Conservation (phyloP, 2,329 filamentous ascomycete species). For the Cadophora luteo-olivacea region DNA sequence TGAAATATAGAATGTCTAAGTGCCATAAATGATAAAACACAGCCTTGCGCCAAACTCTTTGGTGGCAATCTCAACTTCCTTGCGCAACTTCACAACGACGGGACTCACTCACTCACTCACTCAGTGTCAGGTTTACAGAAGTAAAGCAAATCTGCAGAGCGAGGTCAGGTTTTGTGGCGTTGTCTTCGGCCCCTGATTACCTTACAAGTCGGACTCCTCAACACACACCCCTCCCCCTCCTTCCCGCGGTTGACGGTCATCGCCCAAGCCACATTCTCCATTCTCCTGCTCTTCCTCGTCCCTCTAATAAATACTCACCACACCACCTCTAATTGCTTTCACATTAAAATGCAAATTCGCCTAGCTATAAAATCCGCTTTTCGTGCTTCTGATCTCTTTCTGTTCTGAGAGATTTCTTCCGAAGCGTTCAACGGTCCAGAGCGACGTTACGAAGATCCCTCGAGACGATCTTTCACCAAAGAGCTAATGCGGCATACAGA, state of each 20-base stretch:
- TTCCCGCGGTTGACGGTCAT: background rate
- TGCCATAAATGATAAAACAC: background rate
- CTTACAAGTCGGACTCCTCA: background rate
- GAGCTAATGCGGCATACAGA: conserved; percentile 1
- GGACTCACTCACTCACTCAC: no score
- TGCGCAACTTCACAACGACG: background rate
- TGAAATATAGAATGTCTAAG: background rate
- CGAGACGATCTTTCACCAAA: conserved; percentile 1
- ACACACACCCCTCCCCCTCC: background rate
- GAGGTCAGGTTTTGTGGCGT: conserved; percentile 9
- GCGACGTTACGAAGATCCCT: conserved; percentile 14
- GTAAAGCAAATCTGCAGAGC: background rate
- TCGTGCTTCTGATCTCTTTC: conserved; percentile 5
- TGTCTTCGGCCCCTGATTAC: conserved; percentile 7
- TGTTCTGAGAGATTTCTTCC: conserved; percentile 6
- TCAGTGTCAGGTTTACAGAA: background rate
- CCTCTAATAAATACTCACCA: conserved; percentile 1
- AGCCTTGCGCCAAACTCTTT: background rate
- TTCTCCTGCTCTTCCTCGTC: background rate
- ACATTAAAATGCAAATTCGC: background rate
- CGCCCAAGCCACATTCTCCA: background rate
- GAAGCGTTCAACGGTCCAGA: conserved; percentile 1
- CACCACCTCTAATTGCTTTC: background rate
- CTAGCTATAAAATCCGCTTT: background rate
- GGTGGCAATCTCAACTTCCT: background rate